Conservation (phyloP, 2,329 filamentous ascomycete species). For the Bretziella fagacearum region DNA sequence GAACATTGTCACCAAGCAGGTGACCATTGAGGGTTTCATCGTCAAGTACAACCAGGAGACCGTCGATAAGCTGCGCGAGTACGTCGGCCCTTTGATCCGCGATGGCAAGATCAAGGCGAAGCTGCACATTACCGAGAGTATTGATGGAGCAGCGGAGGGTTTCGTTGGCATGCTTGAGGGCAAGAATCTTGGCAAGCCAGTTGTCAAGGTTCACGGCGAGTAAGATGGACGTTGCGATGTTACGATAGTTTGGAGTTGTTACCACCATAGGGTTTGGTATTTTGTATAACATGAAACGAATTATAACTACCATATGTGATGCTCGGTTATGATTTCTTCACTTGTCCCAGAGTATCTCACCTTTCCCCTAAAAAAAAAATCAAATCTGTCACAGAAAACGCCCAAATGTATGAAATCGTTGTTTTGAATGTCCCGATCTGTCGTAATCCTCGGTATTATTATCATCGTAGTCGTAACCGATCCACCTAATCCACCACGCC, state of each 20-base stretch:
- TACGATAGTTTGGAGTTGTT: not conserved
- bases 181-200: slow-evolving; percentile 74
- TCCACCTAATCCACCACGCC: too few relatives aligned
- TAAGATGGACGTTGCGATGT: not conserved
- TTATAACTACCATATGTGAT: not conserved
- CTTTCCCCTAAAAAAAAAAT: too few relatives aligned
- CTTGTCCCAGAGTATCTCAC: too few relatives aligned
- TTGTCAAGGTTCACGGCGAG: slow-evolving; percentile 40
- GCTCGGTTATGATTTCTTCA: too few relatives aligned
- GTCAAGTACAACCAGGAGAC: slow-evolving; percentile 56
- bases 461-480: too few relatives aligned
- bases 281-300: not conserved
- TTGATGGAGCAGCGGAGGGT: slow-evolving; percentile 61
- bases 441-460: not conserved
- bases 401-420: too few relatives aligned
- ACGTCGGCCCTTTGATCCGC: slow-evolving; percentile 35
- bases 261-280: too few relatives aligned
- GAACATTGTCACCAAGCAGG: slow-evolving; percentile 46
- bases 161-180: slow-evolving; percentile 60
- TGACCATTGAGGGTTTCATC: slow-evolving; percentile 63
- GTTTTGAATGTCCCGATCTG: not conserved
- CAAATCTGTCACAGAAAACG: too few relatives aligned
- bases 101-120: slow-evolving; percentile 60
- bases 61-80: slow-evolving; percentile 57
- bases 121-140: slow-evolving; percentile 52